A percentile compares a stretch with the other conserved stretches of the same genome.
Evolutionary conservation across 768 basidiomycete genomes (phyloP).

Genomic region (Lentinula boryana): DNA sequence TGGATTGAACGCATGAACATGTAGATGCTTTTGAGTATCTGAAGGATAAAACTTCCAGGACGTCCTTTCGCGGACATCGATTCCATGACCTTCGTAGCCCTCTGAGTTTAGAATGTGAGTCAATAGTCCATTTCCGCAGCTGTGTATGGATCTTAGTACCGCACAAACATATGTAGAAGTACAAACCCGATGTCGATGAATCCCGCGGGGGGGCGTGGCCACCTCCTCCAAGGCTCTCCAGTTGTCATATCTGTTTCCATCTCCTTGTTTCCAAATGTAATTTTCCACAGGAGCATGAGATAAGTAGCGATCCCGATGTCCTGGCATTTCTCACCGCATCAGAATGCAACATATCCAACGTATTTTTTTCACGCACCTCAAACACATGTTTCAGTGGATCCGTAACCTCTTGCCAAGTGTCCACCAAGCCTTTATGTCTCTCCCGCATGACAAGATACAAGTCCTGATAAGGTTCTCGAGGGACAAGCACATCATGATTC

Average conservation of each 20-base stretch:
- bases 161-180: neutral
- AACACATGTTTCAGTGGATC: slow-evolving; percentile 90
- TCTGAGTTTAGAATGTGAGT: slow-evolving; percentile 82
- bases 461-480: slow-evolving; percentile 81
- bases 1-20: slow-evolving; percentile 71
- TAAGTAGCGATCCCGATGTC: slow-evolving; percentile 95
- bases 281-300: slow-evolving; percentile 87
- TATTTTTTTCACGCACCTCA: slow-evolving; percentile 47
- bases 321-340: slow-evolving; percentile 27
- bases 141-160: slow-evolving; percentile 19
- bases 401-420: slow-evolving; percentile 74
- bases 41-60: slow-evolving; percentile 81
- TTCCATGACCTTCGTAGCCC: slow-evolving; percentile 79
- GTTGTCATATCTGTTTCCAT: neutral
- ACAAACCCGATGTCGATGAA: slow-evolving; percentile 86
- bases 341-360: neutral
- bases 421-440: slow-evolving; percentile 69
- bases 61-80: slow-evolving; percentile 79
- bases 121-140: slow-evolving; percentile 90
- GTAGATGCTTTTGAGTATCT: slow-evolving; percentile 52
- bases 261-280: slow-evolving; percentile 37
- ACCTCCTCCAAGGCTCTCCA: slow-evolving; percentile 53
- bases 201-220: slow-evolving; percentile 78
- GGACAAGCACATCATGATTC: slow-evolving; percentile 72
- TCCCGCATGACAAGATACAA: slow-evolving; percentile 85